phyloP scores from a whole-genome alignment of 2,329 filamentous ascomycete species.

The Nemania abortiva region DNA sequence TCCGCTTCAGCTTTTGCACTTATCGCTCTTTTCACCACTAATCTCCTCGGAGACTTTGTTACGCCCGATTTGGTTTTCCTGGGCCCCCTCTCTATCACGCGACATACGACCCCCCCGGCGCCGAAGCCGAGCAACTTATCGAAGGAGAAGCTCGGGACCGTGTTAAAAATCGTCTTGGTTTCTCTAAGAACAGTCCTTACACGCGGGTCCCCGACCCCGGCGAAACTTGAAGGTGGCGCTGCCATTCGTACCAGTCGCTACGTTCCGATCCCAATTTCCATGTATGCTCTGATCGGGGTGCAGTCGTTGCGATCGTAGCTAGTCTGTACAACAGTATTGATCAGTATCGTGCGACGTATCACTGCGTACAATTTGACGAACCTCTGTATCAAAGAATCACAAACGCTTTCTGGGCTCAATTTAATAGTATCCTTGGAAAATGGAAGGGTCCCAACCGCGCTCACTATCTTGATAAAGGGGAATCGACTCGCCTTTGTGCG shows the following conservation, averaged over 20 bases:
- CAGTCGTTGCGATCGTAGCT: not conserved
- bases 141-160: not conserved
- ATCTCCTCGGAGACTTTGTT: not conserved
- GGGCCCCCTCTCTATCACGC: not conserved
- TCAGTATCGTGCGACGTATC: not conserved
- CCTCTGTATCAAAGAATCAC: not conserved
- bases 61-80: too few relatives aligned
- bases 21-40: not conserved
- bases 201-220: not conserved
- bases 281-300: too few relatives aligned
- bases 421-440: too few relatives aligned
- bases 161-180: not conserved
- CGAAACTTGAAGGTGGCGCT: not conserved
- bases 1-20: not conserved
- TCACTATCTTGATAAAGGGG: not conserved
- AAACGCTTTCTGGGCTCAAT: not conserved
- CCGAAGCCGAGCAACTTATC: not conserved
- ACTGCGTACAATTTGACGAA: not conserved
- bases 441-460: not conserved
- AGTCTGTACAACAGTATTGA: not conserved
- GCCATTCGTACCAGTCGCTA: not conserved
- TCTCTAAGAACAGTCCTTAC: not conserved
- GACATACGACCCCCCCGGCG: not conserved
- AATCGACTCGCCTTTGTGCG: not conserved
- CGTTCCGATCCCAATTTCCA: too few relatives aligned